phyloP scores from a whole-genome alignment of 345 rosid genomes.

The Jatropha curcas region DNA sequence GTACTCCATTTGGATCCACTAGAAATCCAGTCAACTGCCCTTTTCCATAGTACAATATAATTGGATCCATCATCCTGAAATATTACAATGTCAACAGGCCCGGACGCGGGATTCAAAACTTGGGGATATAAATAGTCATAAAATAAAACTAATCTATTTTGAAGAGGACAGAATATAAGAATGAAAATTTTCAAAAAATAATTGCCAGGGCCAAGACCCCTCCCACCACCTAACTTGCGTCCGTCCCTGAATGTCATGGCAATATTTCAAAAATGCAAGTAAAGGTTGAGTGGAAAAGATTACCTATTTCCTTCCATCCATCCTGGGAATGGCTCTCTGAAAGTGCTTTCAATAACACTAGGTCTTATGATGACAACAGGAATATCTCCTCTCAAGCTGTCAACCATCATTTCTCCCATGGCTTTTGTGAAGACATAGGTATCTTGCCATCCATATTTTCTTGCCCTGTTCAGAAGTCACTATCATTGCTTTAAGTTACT shows the following conservation, averaged over 20 bases:
- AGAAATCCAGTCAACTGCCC: slow-evolving; percentile 91
- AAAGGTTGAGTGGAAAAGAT: not conserved
- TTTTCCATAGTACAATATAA: slow-evolving; percentile 82
- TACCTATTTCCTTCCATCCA: slow-evolving; percentile 99
- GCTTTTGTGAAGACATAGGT: slow-evolving; percentile 93
- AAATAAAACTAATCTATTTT: too few relatives aligned
- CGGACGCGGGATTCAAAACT: too few relatives aligned
- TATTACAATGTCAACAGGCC: too few relatives aligned
- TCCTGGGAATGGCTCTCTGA: slow-evolving; percentile 89
- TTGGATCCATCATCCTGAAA: slow-evolving; percentile 97
- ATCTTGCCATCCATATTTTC: slow-evolving; percentile 90
- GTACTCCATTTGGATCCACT: slow-evolving; percentile 81
- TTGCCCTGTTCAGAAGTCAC: slow-evolving; percentile 51
- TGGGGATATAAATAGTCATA: too few relatives aligned
- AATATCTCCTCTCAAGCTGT: slow-evolving; percentile 66
- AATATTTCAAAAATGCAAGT: too few relatives aligned
- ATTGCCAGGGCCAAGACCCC: too few relatives aligned
- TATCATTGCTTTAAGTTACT: slow-evolving; percentile 7
- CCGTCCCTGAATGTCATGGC: too few relatives aligned
- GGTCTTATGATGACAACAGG: slow-evolving; percentile 85
- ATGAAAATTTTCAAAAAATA: too few relatives aligned
- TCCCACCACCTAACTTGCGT: too few relatives aligned
- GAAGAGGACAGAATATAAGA: too few relatives aligned
- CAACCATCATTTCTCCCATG: slow-evolving; percentile 96
- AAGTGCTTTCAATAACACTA: slow-evolving; percentile 88